phyloP scores from a whole-genome alignment of 345 rosid species.

The Bruguiera parviflora region DNA sequence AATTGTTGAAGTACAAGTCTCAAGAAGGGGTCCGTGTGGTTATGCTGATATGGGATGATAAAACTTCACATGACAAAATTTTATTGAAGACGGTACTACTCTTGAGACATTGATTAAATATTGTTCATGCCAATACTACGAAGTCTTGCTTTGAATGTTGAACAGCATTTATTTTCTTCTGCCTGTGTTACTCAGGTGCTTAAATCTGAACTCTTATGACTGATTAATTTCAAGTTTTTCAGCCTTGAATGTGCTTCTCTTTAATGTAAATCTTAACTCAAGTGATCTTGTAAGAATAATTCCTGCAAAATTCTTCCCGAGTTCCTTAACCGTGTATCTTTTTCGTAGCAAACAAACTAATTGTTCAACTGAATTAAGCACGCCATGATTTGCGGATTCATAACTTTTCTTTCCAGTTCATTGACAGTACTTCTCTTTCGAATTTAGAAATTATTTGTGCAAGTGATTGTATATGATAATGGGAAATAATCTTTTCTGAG shows the following conservation, averaged over 20 bases:
- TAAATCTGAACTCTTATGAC: too few species aligned
- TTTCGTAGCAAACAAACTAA: neutral
- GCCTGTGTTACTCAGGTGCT: too few species aligned
- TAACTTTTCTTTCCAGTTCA: neutral
- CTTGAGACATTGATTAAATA: neutral
- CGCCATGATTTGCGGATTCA: neutral
- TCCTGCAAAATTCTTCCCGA: neutral
- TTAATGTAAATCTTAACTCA: too few species aligned
- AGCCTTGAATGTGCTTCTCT: too few species aligned
- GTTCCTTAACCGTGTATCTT: neutral
- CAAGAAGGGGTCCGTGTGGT: conserved; percentile 69
- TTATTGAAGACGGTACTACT: conserved; percentile 50
- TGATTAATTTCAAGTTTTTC: too few species aligned
- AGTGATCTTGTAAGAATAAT: neutral
- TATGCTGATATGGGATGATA: conserved; percentile 67
- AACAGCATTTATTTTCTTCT: neutral
- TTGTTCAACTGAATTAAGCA: neutral
- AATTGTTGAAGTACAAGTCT: conserved; percentile 59
- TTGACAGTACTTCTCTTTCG: too few species aligned
- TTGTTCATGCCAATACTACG: neutral
- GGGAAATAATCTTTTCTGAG: too few species aligned
- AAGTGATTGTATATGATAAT: too few species aligned
- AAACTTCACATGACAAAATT: conserved; percentile 64
- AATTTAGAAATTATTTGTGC: too few species aligned
- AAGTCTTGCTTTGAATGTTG: neutral